Conservation (phyloP, 345 rosid species). For the Eucalyptus victrix region DNA sequence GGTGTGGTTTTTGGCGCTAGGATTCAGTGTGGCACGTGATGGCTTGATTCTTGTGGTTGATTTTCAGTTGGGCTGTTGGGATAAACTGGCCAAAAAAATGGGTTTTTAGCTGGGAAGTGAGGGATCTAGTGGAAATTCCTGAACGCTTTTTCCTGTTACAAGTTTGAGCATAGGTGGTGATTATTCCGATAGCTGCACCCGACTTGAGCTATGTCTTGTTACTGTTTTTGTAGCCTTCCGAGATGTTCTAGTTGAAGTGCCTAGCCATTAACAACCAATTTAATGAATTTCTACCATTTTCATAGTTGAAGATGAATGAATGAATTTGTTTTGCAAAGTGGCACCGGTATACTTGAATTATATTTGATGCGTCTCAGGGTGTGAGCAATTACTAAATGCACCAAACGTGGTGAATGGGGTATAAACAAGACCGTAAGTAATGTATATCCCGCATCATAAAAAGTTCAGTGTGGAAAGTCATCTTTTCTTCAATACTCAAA, state of each 20-base stretch:
- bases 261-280: background rate
- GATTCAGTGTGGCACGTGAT: background rate
- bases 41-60: background rate
- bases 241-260: background rate
- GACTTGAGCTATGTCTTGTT: background rate
- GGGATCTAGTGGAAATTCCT: background rate
- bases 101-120: background rate
- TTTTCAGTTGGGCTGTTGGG: background rate
- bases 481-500: background rate
- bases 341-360: background rate
- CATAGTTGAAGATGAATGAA: background rate
- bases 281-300: background rate
- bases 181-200: background rate
- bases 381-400: background rate
- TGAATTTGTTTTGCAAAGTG: background rate
- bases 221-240: background rate
- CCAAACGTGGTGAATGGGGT: background rate
- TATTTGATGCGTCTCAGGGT: background rate
- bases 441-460: background rate
- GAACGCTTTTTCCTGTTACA: background rate
- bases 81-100: background rate
- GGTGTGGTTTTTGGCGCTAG: background rate
- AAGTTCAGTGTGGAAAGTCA: background rate
- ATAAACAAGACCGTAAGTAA: background rate
- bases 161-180: background rate